Percentiles rank a stretch among this genome's conserved stretches.
Conservation (phyloP, 2,329 filamentous ascomycete species). For the Alternaria gansuensis region DNA sequence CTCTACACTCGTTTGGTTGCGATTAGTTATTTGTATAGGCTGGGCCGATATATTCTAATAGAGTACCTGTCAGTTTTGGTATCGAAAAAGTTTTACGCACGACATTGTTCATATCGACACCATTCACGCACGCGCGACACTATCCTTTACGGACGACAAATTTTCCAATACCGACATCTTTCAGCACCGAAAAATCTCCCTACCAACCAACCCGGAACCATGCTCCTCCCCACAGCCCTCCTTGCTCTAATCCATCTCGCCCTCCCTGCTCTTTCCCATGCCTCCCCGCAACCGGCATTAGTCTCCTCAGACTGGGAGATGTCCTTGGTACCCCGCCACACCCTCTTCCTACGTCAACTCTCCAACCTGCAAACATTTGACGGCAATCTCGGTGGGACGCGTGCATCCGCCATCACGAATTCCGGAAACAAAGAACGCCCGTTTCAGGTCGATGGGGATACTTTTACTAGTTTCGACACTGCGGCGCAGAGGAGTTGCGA, state of each 20-base stretch:
- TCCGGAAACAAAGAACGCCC: constrained; percentile 60
- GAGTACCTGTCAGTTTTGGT: constrained; percentile 3
- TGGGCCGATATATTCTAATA: constrained; percentile 1
- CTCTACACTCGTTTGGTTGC: constrained; percentile 1
- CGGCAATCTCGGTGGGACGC: constrained; percentile 61
- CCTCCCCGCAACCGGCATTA: constrained; percentile 39
- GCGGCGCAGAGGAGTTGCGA: constrained; percentile 70
- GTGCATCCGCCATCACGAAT: constrained; percentile 61
- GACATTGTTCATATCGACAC: background rate
- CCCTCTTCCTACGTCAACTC: constrained; percentile 47
- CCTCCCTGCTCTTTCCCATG: constrained; percentile 32
- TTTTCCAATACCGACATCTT: background rate
- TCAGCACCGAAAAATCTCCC: background rate
- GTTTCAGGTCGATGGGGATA: constrained; percentile 45
- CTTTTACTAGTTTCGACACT: constrained; percentile 64
- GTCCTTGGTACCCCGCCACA: constrained; percentile 44
- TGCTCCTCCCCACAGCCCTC: constrained; percentile 36
- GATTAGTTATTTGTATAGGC: constrained; percentile 1
- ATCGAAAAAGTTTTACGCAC: constrained; percentile 7
- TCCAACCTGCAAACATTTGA: constrained; percentile 52
- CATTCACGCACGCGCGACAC: background rate
- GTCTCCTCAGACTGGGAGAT: constrained; percentile 32
- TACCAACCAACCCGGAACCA: constrained; percentile 7
- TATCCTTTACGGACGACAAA: background rate
- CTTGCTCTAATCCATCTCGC: constrained; percentile 34